Evolutionary conservation across 2,329 filamentous ascomycete species (phyloP).

Genomic region (Cyphellophora attinorum): DNA sequence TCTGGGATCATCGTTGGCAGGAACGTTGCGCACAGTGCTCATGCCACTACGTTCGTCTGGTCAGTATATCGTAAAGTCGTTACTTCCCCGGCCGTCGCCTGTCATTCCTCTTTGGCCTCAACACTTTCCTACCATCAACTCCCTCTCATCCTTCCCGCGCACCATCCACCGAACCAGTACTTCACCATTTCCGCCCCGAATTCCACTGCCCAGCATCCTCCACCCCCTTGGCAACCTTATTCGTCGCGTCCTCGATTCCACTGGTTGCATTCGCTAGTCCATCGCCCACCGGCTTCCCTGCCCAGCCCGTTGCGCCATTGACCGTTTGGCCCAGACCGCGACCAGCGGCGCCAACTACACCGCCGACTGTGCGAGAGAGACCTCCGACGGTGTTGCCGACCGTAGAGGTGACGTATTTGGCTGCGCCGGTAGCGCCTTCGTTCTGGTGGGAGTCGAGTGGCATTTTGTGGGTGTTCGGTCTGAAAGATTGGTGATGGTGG

Average conservation of each 20-base stretch:
- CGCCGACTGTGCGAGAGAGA: constrained; percentile 42
- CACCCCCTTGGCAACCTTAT: constrained; percentile 42
- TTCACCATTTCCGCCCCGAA: constrained; percentile 9
- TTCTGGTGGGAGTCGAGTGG: constrained; percentile 18
- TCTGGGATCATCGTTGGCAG: too few relatives aligned
- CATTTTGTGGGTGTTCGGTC: constrained; percentile 8
- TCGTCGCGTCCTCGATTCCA: constrained; percentile 43
- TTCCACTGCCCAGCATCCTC: constrained; percentile 50
- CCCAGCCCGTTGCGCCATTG: constrained; percentile 43
- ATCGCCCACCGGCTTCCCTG: constrained; percentile 47
- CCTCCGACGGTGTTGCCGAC: constrained; percentile 48
- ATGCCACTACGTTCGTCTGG: too few relatives aligned
- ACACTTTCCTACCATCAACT: not conserved
- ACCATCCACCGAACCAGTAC: not conserved
- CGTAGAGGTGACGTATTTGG: constrained; percentile 47
- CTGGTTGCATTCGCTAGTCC: constrained; percentile 43
- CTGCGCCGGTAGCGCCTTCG: constrained; percentile 39
- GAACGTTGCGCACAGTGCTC: too few relatives aligned
- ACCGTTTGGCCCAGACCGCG: constrained; percentile 49
- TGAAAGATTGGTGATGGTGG: not conserved
- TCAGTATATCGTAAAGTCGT: too few relatives aligned
- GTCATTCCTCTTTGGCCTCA: not conserved
- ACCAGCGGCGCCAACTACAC: constrained; percentile 47
- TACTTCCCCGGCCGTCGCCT: too few relatives aligned
- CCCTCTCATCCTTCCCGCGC: not conserved